Evolutionary conservation across 352 stramenopile species (phyloP).

Genomic region (Phytophthora sp.): DNA sequence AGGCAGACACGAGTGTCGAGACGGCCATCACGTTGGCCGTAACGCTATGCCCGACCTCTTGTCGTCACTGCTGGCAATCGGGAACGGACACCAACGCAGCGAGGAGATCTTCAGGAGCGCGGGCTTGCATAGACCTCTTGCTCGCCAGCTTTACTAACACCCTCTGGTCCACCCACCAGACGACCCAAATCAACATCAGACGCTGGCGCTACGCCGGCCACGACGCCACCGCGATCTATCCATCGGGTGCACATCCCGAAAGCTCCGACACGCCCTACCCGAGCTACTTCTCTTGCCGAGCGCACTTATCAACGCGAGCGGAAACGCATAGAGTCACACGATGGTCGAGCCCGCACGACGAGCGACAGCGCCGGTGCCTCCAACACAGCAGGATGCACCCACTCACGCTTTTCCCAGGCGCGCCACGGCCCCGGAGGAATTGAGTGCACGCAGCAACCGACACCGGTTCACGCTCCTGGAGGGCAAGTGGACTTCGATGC

Average conservation of each 20-base stretch:
- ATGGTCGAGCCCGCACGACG: conserved; percentile 32
- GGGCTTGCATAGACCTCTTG: conserved; percentile 1
- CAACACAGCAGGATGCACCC: conserved; percentile 12
- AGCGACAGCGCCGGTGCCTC: conserved; percentile 23
- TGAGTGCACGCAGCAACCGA: background rate
- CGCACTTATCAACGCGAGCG: conserved; percentile 24
- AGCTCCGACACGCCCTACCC: conserved; percentile 2
- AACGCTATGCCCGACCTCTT: conserved; percentile 17
- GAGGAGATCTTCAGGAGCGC: conserved; percentile 2
- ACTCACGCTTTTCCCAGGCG: conserved; percentile 21
- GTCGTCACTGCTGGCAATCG: conserved; percentile 27
- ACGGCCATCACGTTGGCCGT: background rate
- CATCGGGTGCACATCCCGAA: conserved; percentile 18
- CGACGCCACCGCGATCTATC: conserved; percentile 3
- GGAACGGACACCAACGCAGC: conserved; percentile 16
- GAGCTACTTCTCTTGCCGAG: conserved; percentile 4
- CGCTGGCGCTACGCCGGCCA: background rate
- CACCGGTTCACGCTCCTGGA: conserved; percentile 19
- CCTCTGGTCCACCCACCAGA: conserved; percentile 34
- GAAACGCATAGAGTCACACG: conserved; percentile 20
- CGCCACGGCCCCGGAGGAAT: conserved; percentile 19
- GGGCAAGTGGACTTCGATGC: conserved; percentile 4
- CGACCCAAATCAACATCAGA: conserved; percentile 26
- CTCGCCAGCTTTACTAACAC: conserved; percentile 7
- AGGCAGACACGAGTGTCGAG: conserved; percentile 3